Evolutionary conservation across 306 rosid species (phyloP).

Genomic region (Glycyrrhiza uralensis): DNA sequence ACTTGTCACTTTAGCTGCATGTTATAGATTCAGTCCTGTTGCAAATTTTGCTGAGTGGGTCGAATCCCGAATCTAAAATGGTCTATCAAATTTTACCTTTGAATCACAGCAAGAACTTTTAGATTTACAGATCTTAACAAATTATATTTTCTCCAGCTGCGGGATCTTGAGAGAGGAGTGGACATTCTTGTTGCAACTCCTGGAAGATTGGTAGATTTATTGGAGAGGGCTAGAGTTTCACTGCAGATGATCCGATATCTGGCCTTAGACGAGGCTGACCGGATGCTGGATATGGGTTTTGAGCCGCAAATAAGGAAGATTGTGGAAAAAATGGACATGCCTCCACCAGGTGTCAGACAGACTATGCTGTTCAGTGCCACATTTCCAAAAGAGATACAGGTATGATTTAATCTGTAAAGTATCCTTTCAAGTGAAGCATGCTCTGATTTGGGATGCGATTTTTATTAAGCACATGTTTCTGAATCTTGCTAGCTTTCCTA

Average conservation of each 20-base stretch:
- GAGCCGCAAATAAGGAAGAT: slow-evolving; percentile 47
- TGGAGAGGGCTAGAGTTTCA: slow-evolving; percentile 86
- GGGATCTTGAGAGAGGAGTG: slow-evolving; percentile 90
- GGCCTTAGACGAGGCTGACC: slow-evolving; percentile 47
- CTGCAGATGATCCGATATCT: slow-evolving; percentile 54
- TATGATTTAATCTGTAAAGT: slow-evolving; percentile 13
- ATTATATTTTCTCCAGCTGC: slow-evolving; percentile 48
- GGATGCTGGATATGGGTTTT: slow-evolving; percentile 52
- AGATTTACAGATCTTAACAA: slow-evolving; percentile 9
- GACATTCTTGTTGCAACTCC: slow-evolving; percentile 97
- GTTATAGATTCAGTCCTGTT: neutral
- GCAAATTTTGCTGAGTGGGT: neutral
- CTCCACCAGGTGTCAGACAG: slow-evolving; percentile 74
- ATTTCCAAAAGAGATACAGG: slow-evolving; percentile 91
- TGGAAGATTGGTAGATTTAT: slow-evolving; percentile 89
- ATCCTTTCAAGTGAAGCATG: neutral
- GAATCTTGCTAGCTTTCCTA: neutral
- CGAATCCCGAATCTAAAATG: neutral
- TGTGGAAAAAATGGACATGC: slow-evolving; percentile 82
- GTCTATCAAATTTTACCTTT: neutral
- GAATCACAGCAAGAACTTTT: neutral
- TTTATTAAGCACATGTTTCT: neutral
- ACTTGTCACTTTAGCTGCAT: neutral
- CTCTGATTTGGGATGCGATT: neutral
- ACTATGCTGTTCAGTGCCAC: slow-evolving; percentile 92